Conservation (phyloP, 768 basidiomycete genomes). For the Termitomyces sp. region DNA sequence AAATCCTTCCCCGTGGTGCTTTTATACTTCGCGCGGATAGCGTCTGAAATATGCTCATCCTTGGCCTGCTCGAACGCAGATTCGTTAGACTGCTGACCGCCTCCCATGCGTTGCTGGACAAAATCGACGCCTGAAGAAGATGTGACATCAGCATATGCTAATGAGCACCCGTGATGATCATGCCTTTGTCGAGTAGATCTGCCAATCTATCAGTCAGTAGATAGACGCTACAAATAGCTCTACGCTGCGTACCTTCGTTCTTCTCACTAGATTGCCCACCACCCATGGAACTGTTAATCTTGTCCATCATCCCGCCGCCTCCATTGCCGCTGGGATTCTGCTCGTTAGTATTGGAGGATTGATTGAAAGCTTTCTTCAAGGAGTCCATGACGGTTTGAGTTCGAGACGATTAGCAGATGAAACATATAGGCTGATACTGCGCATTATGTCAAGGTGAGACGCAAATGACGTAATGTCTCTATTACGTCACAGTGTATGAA, state of each 20-base stretch:
- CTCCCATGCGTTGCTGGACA: slow-evolving; percentile 31
- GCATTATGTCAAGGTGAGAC: background rate
- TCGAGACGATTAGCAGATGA: background rate
- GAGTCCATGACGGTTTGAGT: background rate
- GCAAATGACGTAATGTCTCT: background rate
- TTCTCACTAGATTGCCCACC: background rate
- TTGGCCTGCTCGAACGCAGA: slow-evolving; percentile 36
- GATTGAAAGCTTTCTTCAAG: background rate
- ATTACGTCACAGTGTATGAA: background rate
- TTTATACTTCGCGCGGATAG: slow-evolving; percentile 30
- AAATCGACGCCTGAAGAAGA: slow-evolving; percentile 29
- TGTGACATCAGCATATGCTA: background rate
- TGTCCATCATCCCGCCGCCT: background rate
- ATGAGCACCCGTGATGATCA: background rate
- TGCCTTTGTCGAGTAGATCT: slow-evolving; percentile 6
- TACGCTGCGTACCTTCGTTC: background rate
- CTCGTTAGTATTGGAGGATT: background rate
- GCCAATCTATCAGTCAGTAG: background rate
- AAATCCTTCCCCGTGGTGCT: slow-evolving; percentile 32
- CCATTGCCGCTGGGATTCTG: background rate
- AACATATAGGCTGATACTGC: no score
- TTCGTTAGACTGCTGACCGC: slow-evolving; percentile 38
- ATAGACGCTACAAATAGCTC: background rate
- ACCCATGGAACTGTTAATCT: background rate
- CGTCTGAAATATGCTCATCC: slow-evolving; percentile 37